Base-by-base conservation (phyloP, 2,329 filamentous ascomycete species). In the Didymellaceae sp. region DNA sequence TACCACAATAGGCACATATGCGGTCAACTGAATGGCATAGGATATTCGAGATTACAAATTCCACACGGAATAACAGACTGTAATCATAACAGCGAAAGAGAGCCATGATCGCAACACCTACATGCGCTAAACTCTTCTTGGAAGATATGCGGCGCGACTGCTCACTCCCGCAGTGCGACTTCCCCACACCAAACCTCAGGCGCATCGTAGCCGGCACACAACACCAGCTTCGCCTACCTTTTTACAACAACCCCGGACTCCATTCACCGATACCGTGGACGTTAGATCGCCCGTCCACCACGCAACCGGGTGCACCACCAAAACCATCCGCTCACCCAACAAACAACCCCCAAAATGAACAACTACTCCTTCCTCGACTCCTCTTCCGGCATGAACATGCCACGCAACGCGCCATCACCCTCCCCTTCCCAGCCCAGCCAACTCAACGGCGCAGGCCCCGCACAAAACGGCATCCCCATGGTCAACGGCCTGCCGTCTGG, bases 401-500 rank as follows among this genome's bases (percentile, higher is more conserved):
- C 69, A 0, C 72, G 72, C 31, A 58, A 65, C 26, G 63, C 71
- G 5, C 71, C 72, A 22, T 70, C 67, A 2, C 69, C 72, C 6
- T 68, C 62, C 9, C 60, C 65, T 32, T 64, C 62, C 14, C 46
- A 58, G 30, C 44, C 56, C 32, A 61, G 61, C n/a, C 68, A 68
- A 45, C 43, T 39, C 24, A 71, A 71, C 53, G 65, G 66, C 40
- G 51, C 41, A 8, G 6, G 26, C 6, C 51, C 59, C 31, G 61
- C 61, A 38, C 65, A 67, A 25, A 72, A 67, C 52, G 64, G 67
- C 52, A 66, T 74, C 28, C 71, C 71, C 6, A 65, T 74, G 61
- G 69, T 74, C 31, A 74, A 74, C 45, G 71, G 71, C 16, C 58
- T 74, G 33, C 69, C 71, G 8, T 67, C 63, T 21, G 71, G 72